phyloP scores from a whole-genome alignment of 139 green algal species.

The Marvania coccoides region DNA sequence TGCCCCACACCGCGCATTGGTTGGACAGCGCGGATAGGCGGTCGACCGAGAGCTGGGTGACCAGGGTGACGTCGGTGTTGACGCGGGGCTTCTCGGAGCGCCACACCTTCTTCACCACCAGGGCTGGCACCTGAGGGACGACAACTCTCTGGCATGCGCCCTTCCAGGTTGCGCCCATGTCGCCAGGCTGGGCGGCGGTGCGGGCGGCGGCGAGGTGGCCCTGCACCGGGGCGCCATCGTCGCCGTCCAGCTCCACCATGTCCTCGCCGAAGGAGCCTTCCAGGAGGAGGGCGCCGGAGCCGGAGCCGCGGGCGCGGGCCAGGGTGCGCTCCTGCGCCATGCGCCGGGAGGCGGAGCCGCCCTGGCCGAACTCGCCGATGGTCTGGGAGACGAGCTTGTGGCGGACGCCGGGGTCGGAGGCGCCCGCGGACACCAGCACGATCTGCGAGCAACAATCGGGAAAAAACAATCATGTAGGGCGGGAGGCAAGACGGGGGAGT shows the following conservation, averaged over 20 bases:
- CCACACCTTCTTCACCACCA: slow-evolving; percentile 20
- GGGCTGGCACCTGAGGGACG: slow-evolving; percentile 13
- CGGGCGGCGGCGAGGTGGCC: background rate
- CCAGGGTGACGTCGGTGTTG: slow-evolving; percentile 18
- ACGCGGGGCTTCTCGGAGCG: slow-evolving; percentile 7
- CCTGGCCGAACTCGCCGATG: background rate
- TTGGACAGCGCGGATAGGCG: slow-evolving; percentile 12
- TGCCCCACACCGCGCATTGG: slow-evolving; percentile 19
- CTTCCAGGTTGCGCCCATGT: background rate
- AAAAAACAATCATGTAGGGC: no score
- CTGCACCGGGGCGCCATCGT: background rate
- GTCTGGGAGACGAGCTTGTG: background rate
- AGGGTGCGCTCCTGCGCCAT: background rate
- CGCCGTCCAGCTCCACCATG: background rate
- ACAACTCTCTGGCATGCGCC: background rate
- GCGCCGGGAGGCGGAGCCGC: background rate
- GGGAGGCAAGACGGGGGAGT: no score
- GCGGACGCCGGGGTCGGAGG: background rate
- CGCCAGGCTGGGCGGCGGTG: background rate
- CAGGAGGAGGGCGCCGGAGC: background rate
- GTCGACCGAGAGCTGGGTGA: slow-evolving; percentile 30
- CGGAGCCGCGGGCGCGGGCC: background rate
- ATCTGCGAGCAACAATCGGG: background rate
- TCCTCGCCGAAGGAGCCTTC: background rate
- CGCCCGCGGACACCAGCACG: background rate